Evolutionary conservation across 176 grass and related monocot species (phyloP), one percentile per base, ranked within the genome.

Genomic region (Avena atlantica): DNA sequence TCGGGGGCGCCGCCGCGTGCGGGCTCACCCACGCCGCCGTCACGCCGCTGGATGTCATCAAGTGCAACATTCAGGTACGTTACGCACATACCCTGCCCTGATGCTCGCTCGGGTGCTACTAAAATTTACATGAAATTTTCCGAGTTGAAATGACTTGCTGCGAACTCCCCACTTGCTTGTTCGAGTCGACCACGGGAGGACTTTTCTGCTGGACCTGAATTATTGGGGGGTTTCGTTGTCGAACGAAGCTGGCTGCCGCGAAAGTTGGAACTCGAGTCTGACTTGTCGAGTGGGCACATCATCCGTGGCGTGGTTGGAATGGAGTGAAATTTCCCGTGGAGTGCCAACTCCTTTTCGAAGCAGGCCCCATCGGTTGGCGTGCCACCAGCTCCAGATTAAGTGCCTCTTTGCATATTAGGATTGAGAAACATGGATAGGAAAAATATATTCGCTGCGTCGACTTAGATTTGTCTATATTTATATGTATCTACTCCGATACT

Each of bases 1-100:
- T 87, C 29, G 92, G 91, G 12, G 95, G 95, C 14, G 93, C 92
- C 70, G 91, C 89, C 29, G 90, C 92, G 55, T 97, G 95, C 68
- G 95, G 95, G 9, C 34, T 97, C 79, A 97, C 95, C 14, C 95
- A 97, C 87, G 93, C 78, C 87, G 87, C 92, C 57, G 95, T 97
- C 8, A 97, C 95, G 61, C 93, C 93, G 67, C 93, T 97, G 36
- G 95, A 97, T 44, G 91, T 97, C 64, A 92, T 97, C 89, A 97
- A 97, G 84, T 95, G 95, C 81, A 97, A 97, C 87, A 95, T 95
- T 83, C 95, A 97, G 95, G 95, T 92, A 24, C 7, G 55, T 0
- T 5, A 14, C 58, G 23, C 24, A 4, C 23, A 0, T 14, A 13
- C 25, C 6, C 65, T 70, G 66, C 27, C 66, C 31, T 66, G 12